Evolutionary conservation across 75 land plant genomes (phyloP).

Genomic region (Pseudotsuga menziesii): DNA sequence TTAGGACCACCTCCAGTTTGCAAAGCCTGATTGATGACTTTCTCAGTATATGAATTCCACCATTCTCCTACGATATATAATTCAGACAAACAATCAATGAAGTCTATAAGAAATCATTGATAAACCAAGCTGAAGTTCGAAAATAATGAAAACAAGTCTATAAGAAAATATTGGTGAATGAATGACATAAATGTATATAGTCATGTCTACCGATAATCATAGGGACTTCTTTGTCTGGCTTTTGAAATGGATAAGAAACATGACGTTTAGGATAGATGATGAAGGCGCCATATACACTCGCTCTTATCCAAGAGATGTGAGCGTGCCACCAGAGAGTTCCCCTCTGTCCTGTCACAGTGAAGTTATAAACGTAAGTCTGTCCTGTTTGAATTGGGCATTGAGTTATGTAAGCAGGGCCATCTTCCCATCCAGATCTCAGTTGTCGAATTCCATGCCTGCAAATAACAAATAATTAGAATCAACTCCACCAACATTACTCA

Average conservation of each 20-base stretch:
- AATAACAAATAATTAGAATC: too few species aligned
- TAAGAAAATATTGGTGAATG: too few species aligned
- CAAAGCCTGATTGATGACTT: slow-evolving; percentile 26
- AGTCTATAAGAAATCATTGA: too few species aligned
- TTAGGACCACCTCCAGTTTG: slow-evolving; percentile 46
- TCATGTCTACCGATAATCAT: slow-evolving; percentile 40
- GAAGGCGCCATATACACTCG: slow-evolving; percentile 54
- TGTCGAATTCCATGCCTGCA: too few species aligned
- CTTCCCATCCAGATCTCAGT: too few species aligned
- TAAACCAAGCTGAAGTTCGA: too few species aligned
- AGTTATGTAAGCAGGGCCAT: too few species aligned
- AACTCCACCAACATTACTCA: too few species aligned
- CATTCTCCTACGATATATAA: slow-evolving; percentile 40
- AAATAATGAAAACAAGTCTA: too few species aligned
- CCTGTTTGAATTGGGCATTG: too few species aligned
- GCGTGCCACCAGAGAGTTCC: slow-evolving; percentile 47
- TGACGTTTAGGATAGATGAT: slow-evolving; percentile 37
- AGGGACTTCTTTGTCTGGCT: slow-evolving; percentile 35
- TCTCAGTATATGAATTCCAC: slow-evolving; percentile 48
- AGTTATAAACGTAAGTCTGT: slow-evolving; percentile 28
- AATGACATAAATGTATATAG: too few species aligned
- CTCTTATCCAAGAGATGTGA: slow-evolving; percentile 43
- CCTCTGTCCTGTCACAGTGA: slow-evolving; percentile 33
- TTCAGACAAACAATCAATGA: too few species aligned
- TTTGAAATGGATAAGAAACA: slow-evolving; percentile 30